Evolutionary conservation across 164 flowering plant species (phyloP).

Genomic region (Annona cherimola): DNA sequence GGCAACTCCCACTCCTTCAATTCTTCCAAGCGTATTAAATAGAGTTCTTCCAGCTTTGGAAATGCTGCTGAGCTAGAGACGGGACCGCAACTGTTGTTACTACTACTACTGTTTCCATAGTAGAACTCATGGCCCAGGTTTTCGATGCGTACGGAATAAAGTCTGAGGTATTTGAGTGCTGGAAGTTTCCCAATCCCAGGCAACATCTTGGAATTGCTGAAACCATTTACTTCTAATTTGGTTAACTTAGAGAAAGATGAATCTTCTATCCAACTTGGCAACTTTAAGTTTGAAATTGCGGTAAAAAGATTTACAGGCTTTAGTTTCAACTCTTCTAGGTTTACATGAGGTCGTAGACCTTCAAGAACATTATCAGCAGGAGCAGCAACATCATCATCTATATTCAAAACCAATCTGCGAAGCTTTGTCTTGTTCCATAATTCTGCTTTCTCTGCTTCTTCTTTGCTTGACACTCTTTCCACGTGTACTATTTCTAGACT

Average conservation of each 20-base stretch:
- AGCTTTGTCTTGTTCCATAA: not conserved
- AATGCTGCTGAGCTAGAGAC: too few species aligned
- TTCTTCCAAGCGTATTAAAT: not conserved
- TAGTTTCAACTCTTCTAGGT: not conserved
- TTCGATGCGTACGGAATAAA: not conserved
- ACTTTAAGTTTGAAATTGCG: not conserved
- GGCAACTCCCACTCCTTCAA: conserved; percentile 1
- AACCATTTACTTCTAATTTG: not conserved
- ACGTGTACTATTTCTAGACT: not conserved
- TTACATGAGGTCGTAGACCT: not conserved
- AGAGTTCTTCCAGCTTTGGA: conserved; percentile 3
- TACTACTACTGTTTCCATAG: not conserved
- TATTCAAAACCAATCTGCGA: not conserved
- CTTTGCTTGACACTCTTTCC: not conserved
- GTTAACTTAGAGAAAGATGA: not conserved
- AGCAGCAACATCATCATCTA: not conserved
- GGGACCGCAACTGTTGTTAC: not conserved
- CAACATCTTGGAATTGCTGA: not conserved
- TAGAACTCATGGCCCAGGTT: not conserved
- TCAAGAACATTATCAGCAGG: not conserved
- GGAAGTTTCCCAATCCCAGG: conserved; percentile 2
- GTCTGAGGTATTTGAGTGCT: not conserved
- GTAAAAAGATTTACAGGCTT: too few species aligned
- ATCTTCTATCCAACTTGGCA: conserved; percentile 6
- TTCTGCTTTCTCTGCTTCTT: not conserved